Percentiles rank a stretch among this genome's conserved stretches.
These are phyloP conservation scores for Monosporozyma yasuniensis DNA, from an alignment of 805 yeast genomes.

Conservation along the genomic window DNA sequence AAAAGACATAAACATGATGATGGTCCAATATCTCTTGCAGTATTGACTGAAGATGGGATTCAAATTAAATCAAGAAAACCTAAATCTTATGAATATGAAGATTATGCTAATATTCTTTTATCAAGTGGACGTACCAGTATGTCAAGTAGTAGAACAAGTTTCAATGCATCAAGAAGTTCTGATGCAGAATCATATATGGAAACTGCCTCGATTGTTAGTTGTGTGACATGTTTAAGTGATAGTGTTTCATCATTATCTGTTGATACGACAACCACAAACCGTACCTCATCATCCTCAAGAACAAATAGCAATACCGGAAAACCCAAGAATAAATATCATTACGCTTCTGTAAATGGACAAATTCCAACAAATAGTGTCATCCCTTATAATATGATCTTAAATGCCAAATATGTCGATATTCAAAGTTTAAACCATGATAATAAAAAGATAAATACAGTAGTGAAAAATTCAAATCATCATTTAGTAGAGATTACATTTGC, in stretches of 20 bases:
- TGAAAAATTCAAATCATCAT: slow-evolving; percentile 4
- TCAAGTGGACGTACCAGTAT: slow-evolving; percentile 6
- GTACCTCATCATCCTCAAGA: neutral
- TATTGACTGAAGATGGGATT: slow-evolving; percentile 30
- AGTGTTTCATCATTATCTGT: slow-evolving; percentile 2
- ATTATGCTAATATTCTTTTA: neutral
- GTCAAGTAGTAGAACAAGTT: slow-evolving; percentile 11
- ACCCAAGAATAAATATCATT: slow-evolving; percentile 1
- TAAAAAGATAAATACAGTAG: slow-evolving; percentile 2
- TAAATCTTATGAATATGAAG: slow-evolving; percentile 5
- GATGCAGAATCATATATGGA: slow-evolving; percentile 14
- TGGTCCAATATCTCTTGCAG: slow-evolving; percentile 19
- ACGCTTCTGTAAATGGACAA: slow-evolving; percentile 24
- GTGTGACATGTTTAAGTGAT: slow-evolving; percentile 31
- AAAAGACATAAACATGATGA: slow-evolving; percentile 3
- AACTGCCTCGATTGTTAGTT: slow-evolving; percentile 28
- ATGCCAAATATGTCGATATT: slow-evolving; percentile 19
- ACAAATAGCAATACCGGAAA: neutral
- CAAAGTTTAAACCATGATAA: neutral
- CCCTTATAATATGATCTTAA: slow-evolving; percentile 27
- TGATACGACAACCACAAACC: neutral
- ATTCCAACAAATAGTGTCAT: slow-evolving; percentile 29
- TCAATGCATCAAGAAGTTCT: slow-evolving; percentile 7
- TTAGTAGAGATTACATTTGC: slow-evolving; percentile 32
- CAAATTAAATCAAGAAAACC: slow-evolving; percentile 22